These are phyloP conservation scores for Austroboletus novae-zelandiae DNA, from an alignment of 1,284 basidiomycete genomes.

Conservation along the genomic window DNA sequence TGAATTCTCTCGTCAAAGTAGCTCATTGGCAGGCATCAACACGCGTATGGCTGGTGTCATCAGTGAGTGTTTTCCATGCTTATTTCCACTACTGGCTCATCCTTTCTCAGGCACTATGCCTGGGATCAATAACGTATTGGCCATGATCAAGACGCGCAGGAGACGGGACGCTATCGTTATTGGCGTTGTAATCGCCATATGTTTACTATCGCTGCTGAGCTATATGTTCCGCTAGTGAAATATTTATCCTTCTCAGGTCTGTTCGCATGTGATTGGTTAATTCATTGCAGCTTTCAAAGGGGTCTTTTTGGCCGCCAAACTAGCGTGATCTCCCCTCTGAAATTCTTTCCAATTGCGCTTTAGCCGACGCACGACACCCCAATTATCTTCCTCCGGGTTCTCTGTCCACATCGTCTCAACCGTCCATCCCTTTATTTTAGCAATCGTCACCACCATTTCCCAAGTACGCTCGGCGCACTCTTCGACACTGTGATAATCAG, in stretches of 20 bases:
- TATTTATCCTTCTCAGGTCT: neutral
- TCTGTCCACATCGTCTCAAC: constrained; percentile 60
- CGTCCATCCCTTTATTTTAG: constrained; percentile 63
- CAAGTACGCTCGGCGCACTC: constrained; percentile 57
- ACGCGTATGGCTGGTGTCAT: constrained; percentile 81
- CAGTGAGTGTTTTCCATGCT: constrained; percentile 46
- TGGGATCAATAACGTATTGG: constrained; percentile 87
- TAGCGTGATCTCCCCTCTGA: constrained; percentile 42
- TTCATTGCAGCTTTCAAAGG: neutral
- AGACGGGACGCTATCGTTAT: constrained; percentile 90
- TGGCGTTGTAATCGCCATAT: constrained; percentile 83
- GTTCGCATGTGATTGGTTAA: neutral
- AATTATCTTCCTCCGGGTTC: constrained; percentile 36
- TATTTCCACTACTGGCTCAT: neutral
- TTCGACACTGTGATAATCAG: constrained; percentile 64
- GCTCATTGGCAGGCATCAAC: constrained; percentile 75
- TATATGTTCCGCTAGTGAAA: constrained; percentile 59
- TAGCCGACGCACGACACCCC: constrained; percentile 63
- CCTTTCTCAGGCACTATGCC: constrained; percentile 73
- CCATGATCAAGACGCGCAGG: constrained; percentile 90
- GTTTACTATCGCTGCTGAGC: constrained; percentile 75
- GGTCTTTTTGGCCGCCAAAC: neutral
- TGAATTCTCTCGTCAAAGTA: constrained; percentile 87
- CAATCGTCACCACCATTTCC: constrained; percentile 64
- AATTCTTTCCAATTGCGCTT: constrained; percentile 69